These are phyloP conservation scores for Populus hybrid DNA, from an alignment of 441 rosid species.

Conservation along the genomic window DNA sequence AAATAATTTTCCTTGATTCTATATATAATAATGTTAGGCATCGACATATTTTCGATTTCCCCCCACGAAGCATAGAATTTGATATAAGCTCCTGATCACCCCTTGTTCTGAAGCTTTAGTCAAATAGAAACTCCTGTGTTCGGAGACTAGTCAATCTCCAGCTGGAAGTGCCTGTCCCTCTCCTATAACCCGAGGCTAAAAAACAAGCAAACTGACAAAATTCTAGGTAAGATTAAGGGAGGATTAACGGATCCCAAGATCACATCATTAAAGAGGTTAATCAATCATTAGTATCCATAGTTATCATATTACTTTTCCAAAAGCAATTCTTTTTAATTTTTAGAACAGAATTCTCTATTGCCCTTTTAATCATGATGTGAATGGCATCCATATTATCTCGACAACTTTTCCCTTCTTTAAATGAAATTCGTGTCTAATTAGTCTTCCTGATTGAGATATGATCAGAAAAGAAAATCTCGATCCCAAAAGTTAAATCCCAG, in stretches of 20 bases:
- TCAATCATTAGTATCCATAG: neutral
- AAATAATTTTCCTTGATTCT: too few relatives aligned
- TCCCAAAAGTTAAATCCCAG: neutral
- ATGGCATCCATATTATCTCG: conserved; percentile 5
- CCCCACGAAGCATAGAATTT: too few relatives aligned
- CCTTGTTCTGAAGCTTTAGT: neutral
- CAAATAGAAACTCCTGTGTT: neutral
- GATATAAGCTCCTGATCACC: neutral
- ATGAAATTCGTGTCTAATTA: neutral
- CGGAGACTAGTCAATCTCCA: neutral
- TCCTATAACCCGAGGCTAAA: neutral
- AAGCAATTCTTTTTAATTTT: conserved; percentile 18
- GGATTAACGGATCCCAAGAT: conserved; percentile 29
- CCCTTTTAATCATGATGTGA: conserved; percentile 7
- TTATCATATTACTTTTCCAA: conserved; percentile 8
- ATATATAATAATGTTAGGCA: too few relatives aligned
- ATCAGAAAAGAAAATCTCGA: neutral
- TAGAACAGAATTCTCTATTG: neutral
- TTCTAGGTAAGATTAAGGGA: conserved; percentile 1
- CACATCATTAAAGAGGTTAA: conserved; percentile 18
- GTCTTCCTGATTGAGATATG: neutral
- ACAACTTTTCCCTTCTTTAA: neutral
- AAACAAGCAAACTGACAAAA: conserved; percentile 14
- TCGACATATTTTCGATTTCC: too few relatives aligned
- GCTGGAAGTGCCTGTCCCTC: neutral